Conservation (phyloP, 2,329 filamentous ascomycete genomes). For the Pseudogymnoascus sp. region DNA sequence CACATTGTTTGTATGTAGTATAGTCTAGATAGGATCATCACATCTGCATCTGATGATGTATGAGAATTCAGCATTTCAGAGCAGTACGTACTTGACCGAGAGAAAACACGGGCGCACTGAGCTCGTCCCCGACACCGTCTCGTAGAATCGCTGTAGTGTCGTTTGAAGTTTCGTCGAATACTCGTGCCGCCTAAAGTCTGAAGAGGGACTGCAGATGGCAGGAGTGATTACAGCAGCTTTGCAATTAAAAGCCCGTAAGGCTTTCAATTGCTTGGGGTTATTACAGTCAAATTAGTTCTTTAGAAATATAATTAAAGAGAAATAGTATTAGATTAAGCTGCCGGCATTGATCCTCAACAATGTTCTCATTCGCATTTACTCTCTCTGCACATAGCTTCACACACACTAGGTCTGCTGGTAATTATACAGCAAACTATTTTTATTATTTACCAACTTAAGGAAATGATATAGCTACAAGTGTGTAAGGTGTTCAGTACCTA, state of each 20-base stretch:
- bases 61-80: slow-evolving; percentile 5
- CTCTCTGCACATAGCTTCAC: neutral
- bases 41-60: slow-evolving; percentile 1
- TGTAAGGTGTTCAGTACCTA: neutral
- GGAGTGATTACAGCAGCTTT: neutral
- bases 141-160: neutral
- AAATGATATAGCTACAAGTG: neutral
- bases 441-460: neutral
- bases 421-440: neutral
- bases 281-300: too few species aligned
- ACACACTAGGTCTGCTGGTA: neutral
- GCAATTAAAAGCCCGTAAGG: neutral
- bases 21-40: slow-evolving; percentile 9
- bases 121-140: too few species aligned
- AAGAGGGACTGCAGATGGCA: neutral
- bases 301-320: neutral
- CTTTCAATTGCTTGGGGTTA: too few species aligned
- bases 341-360: neutral
- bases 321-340: neutral
- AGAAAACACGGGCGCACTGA: too few species aligned
- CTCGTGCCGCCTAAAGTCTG: neutral
- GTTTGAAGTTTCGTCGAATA: too few species aligned
- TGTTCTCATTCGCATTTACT: too few species aligned
- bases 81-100: too few species aligned
- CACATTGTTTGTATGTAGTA: slow-evolving; percentile 9